These are phyloP conservation scores for Tulasnella sp. DNA, from an alignment of 768 basidiomycete genomes.

Conservation along the genomic window DNA sequence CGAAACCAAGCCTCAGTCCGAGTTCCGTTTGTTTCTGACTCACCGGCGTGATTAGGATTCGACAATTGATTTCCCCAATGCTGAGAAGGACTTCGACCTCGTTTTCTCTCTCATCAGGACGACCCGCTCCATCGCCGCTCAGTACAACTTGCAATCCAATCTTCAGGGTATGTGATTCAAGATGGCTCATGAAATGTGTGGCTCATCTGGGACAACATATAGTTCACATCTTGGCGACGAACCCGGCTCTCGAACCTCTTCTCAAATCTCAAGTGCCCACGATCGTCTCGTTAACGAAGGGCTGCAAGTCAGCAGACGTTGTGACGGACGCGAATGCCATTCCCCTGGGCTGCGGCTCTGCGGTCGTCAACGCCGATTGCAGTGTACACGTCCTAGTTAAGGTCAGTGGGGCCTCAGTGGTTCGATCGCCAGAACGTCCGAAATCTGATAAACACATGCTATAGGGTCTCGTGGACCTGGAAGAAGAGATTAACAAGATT, in stretches of 20 bases:
- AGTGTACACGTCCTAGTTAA: constrained; percentile 76
- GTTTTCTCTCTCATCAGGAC: constrained; percentile 69
- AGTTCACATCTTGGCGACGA: constrained; percentile 59
- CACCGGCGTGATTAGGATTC: constrained; percentile 35
- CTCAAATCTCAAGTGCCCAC: constrained; percentile 65
- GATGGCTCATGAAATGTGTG: background rate
- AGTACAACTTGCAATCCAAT: constrained; percentile 77
- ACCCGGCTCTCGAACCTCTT: constrained; percentile 44
- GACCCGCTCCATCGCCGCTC: constrained; percentile 75
- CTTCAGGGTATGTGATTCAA: constrained; percentile 52
- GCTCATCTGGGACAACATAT: no score
- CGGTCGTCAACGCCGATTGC: constrained; percentile 61
- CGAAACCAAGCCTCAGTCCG: constrained; percentile 19
- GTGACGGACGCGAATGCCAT: constrained; percentile 54
- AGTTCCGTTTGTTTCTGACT: background rate
- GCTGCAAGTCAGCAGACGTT: constrained; percentile 65
- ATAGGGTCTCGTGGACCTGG: constrained; percentile 83
- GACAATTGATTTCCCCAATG: constrained; percentile 51
- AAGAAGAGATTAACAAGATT: constrained; percentile 77
- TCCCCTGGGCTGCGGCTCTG: constrained; percentile 79
- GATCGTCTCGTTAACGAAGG: constrained; percentile 75
- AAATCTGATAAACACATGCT: background rate
- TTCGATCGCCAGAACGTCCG: background rate
- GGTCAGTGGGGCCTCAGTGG: constrained; percentile 34
- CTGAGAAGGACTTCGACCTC: constrained; percentile 75